Evolutionary conservation across 2,329 filamentous ascomycete species (phyloP).

Genomic region (Fusarium brevicatenulatum): DNA sequence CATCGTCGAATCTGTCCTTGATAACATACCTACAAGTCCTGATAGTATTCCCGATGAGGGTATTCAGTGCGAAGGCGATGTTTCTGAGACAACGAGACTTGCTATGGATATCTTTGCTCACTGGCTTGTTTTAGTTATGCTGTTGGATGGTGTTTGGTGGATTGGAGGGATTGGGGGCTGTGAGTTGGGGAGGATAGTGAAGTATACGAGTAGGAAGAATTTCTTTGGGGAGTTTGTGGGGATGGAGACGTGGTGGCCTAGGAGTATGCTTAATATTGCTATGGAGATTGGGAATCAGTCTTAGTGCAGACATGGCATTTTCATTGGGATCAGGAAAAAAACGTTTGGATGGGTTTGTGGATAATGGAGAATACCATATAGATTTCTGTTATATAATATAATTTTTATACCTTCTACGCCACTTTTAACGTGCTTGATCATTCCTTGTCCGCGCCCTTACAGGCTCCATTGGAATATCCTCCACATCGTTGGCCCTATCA

Average conservation of each 20-base stretch:
- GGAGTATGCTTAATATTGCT: constrained; percentile 46
- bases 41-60: not conserved
- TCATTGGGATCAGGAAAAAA: not conserved
- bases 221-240: constrained; percentile 13
- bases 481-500: not conserved
- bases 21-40: constrained; percentile 14
- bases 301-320: rapidly evolving
- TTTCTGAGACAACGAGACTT: constrained; percentile 33
- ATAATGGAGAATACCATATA: not conserved
- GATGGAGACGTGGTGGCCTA: constrained; percentile 48
- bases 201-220: constrained; percentile 10
- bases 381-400: not conserved
- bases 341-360: rapidly evolving
- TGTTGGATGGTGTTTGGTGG: constrained; percentile 55
- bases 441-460: not conserved
- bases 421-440: not conserved
- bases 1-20: constrained; percentile 49
- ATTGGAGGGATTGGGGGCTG: constrained; percentile 50
- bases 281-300: constrained; percentile 10
- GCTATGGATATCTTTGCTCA: constrained; percentile 53
- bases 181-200: constrained; percentile 47
- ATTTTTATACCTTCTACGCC: not conserved
- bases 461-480: not conserved
- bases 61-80: not conserved
- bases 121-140: constrained; percentile 51